A percentile compares a stretch with the other conserved stretches of the same genome.
These are phyloP conservation scores for Colletotrichum tamarilloi DNA, from an alignment of 2,329 filamentous ascomycete genomes.

Conservation along the genomic window DNA sequence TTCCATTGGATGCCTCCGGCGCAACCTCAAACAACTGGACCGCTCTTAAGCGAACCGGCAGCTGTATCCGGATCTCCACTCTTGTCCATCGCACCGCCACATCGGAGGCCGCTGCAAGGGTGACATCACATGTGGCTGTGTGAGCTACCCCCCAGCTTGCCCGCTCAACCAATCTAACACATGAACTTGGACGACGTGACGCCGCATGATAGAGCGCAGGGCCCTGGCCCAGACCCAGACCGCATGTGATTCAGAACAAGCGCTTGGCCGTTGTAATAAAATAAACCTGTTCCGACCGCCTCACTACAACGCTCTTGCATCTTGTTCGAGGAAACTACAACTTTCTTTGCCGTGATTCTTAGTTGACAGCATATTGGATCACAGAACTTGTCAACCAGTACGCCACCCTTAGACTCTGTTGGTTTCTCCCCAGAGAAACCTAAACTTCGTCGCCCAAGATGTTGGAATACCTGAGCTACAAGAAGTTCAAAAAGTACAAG, in stretches of 20 bases:
- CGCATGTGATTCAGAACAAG: conserved; percentile 32
- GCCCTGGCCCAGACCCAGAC: conserved; percentile 8
- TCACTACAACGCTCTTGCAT: neutral
- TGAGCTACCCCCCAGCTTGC: conserved; percentile 29
- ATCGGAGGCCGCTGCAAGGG: conserved; percentile 24
- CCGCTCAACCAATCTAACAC: conserved; percentile 21
- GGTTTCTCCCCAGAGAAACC: neutral
- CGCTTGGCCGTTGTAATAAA: conserved; percentile 32
- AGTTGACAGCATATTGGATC: neutral
- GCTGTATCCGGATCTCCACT: conserved; percentile 9
- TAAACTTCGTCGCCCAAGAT: conserved; percentile 48
- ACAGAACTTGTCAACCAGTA: conserved; percentile 35
- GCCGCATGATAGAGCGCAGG: conserved; percentile 7
- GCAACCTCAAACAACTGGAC: conserved; percentile 8
- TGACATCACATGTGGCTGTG: conserved; percentile 38
- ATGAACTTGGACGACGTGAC: conserved; percentile 14
- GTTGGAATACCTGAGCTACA: conserved; percentile 72
- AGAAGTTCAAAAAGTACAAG: conserved; percentile 71
- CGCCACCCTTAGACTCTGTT: too few relatives aligned
- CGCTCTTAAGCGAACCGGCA: conserved; percentile 30
- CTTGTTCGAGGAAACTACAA: neutral
- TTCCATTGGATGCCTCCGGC: conserved; percentile 32
- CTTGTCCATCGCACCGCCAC: conserved; percentile 21
- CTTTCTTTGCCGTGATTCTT: neutral
- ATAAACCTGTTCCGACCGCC: conserved; percentile 18